phyloP scores from a whole-genome alignment of 2,329 filamentous ascomycete genomes.

The Aspergillus fischeri region DNA sequence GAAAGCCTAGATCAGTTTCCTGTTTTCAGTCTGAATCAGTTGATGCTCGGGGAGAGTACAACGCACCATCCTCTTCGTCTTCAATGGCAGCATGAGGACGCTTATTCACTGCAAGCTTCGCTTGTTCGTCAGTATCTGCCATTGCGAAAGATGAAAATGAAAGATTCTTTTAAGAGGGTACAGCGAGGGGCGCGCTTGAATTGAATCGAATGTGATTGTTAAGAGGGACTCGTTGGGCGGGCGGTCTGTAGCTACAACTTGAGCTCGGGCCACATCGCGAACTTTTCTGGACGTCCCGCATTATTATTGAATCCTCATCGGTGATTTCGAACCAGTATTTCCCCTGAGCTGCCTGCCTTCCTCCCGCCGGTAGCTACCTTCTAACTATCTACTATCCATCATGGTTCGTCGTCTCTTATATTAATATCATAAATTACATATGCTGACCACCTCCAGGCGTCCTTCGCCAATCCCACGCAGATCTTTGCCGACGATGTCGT shows the following conservation, averaged over 20 bases:
- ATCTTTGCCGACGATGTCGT: slow-evolving; percentile 97
- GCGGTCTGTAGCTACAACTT: slow-evolving; percentile 15
- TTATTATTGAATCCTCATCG: slow-evolving; percentile 6
- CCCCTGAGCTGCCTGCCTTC: slow-evolving; percentile 19
- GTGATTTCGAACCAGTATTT: background rate
- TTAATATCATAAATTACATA: slow-evolving; percentile 4
- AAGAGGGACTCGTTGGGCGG: slow-evolving; percentile 1
- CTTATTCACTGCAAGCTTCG: slow-evolving; percentile 42
- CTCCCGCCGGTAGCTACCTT: slow-evolving; percentile 13
- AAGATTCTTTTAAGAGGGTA: background rate
- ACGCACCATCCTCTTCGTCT: slow-evolving; percentile 40
- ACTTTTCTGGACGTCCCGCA: slow-evolving; percentile 28
- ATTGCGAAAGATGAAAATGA: slow-evolving; percentile 16
- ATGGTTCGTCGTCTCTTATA: slow-evolving; percentile 23
- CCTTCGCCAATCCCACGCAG: slow-evolving; percentile 73
- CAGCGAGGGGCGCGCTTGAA: slow-evolving; percentile 1
- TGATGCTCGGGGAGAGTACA: background rate
- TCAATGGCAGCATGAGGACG: slow-evolving; percentile 56
- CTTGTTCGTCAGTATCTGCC: slow-evolving; percentile 24
- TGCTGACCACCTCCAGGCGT: slow-evolving; percentile 25
- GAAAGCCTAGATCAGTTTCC: slow-evolving; percentile 11
- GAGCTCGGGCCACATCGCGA: slow-evolving; percentile 27
- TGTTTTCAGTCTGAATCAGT: background rate
- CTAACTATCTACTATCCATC: slow-evolving; percentile 17
- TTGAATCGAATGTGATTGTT: background rate